Evolutionary conservation across 2,329 filamentous ascomycete species (phyloP).

Genomic region (Curvularia verruculosa): DNA sequence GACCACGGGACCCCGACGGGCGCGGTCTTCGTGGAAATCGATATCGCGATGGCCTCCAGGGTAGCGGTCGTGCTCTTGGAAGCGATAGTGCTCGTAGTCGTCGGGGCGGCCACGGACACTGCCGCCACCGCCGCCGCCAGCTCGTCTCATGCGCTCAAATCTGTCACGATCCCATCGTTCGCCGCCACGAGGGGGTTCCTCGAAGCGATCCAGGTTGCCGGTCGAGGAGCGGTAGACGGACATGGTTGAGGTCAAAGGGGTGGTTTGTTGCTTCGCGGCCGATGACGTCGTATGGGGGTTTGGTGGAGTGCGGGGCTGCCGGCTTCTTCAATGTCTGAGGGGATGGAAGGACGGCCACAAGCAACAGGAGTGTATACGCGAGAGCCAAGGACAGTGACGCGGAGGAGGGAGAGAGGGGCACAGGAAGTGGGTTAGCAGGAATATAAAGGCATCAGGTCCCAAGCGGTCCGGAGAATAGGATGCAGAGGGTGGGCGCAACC

Average conservation of each 20-base stretch:
- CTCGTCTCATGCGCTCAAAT: conserved; percentile 54
- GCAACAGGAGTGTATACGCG: conserved; percentile 2
- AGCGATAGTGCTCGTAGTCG: conserved; percentile 48
- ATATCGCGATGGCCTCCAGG: conserved; percentile 51
- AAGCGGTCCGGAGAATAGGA: conserved; percentile 13
- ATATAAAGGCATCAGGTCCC: conserved; percentile 23
- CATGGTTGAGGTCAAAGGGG: conserved; percentile 28
- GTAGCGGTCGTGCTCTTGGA: conserved; percentile 54
- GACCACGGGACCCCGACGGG: conserved; percentile 48
- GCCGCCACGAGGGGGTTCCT: conserved; percentile 42
- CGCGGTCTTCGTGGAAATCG: conserved; percentile 51
- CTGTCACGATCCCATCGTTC: conserved; percentile 59
- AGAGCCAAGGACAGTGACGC: conserved; percentile 6
- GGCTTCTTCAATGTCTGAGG: conserved; percentile 12
- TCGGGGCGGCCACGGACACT: conserved; percentile 32
- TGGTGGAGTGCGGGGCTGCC: conserved; percentile 28
- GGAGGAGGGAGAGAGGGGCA: conserved; percentile 7
- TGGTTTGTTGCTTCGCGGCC: conserved; percentile 7
- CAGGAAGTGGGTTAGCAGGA: conserved; percentile 15
- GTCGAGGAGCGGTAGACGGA: conserved; percentile 48
- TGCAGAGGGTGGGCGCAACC: conserved; percentile 28
- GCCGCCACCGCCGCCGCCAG: conserved; percentile 13
- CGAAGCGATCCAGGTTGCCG: conserved; percentile 52
- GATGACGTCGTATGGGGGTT: conserved; percentile 19
- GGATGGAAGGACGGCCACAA: conserved; percentile 4